Conservation (phyloP, 371 early-diverging fungal species). For the Circinella umbellata region DNA sequence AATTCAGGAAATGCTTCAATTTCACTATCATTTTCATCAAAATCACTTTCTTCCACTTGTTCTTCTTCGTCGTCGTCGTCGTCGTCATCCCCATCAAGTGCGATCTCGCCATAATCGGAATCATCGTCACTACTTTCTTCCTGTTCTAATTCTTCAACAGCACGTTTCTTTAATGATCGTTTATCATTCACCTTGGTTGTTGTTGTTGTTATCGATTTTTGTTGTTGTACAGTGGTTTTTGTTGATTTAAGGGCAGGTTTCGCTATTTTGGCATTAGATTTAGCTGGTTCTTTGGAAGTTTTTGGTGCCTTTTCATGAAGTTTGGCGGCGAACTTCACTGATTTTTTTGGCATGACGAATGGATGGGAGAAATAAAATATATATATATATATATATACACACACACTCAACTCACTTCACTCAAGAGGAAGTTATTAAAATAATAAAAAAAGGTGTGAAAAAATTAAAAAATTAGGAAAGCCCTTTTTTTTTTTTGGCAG, state of each 20-base stretch:
- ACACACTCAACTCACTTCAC: too few relatives aligned
- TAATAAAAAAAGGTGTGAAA: too few relatives aligned
- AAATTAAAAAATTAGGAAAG: not conserved
- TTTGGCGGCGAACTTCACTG: constrained; percentile 3
- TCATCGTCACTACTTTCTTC: constrained; percentile 43
- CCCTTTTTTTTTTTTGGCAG: too few relatives aligned
- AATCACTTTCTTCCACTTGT: constrained; percentile 16
- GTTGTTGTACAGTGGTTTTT: not conserved
- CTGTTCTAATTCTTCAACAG: constrained; percentile 35
- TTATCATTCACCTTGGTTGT: not conserved
- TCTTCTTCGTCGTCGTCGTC: constrained; percentile 38
- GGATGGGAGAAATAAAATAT: not conserved
- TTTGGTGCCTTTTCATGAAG: constrained; percentile 2
- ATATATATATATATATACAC: too few relatives aligned
- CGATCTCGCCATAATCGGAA: constrained; percentile 47
- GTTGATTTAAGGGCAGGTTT: not conserved
- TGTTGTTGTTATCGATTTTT: not conserved
- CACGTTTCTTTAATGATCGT: constrained; percentile 18
- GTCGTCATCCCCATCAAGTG: constrained; percentile 34
- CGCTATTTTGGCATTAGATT: not conserved
- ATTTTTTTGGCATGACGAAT: not conserved
- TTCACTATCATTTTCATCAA: constrained; percentile 28
- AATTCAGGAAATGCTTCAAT: constrained; percentile 54
- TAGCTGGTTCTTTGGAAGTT: not conserved
- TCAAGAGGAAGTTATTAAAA: too few relatives aligned